phyloP scores from a whole-genome alignment of 768 basidiomycete genomes.

The Panaeolus papilionaceus region DNA sequence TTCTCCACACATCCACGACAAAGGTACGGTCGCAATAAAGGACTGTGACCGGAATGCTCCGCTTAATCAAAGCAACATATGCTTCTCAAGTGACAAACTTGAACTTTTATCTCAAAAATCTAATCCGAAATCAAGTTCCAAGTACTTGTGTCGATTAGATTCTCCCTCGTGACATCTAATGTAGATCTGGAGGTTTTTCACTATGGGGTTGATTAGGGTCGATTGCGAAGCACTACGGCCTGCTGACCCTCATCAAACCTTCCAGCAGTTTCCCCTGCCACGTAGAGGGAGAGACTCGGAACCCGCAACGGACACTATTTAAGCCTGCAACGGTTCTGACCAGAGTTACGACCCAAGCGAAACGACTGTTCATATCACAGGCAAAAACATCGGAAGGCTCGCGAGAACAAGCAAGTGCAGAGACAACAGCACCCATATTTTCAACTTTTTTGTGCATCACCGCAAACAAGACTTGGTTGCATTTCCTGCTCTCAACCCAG shows the following conservation, averaged over 20 bases:
- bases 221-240: neutral
- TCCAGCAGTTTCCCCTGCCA: neutral
- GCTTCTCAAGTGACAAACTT: neutral
- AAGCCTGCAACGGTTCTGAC: neutral
- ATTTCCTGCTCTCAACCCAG: neutral
- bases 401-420: neutral
- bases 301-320: neutral
- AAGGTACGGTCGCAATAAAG: constrained; percentile 4
- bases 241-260: neutral
- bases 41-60: constrained; percentile 8
- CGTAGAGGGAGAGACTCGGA: neutral
- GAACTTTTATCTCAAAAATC: constrained; percentile 2
- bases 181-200: constrained; percentile 12
- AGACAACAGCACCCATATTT: constrained; percentile 5
- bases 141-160: neutral
- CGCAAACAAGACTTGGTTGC: neutral
- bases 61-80: neutral
- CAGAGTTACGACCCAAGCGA: constrained; percentile 6
- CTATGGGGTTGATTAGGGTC: constrained; percentile 5
- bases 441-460: neutral
- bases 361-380: neutral
- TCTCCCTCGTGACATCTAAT: neutral
- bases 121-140: neutral
- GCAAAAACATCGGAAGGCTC: neutral
- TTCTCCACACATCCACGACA: constrained; percentile 7